Base-by-base conservation (phyloP, 805 yeast genomes). In the Grigorovia transvaalensis region DNA sequence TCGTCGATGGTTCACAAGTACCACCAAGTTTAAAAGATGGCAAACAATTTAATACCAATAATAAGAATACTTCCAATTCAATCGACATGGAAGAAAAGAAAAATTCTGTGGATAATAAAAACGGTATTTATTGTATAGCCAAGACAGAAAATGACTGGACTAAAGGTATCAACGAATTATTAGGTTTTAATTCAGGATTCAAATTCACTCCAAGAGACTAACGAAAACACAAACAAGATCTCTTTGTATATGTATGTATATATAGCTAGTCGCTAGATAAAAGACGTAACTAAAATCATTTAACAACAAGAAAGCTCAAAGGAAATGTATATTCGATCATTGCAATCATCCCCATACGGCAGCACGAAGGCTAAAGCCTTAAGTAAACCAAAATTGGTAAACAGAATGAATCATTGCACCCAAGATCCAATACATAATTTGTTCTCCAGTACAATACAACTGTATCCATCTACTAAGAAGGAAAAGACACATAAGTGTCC, bases 121-220 rank as follows among this genome's bases (percentile, higher is more conserved):
- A 75, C 13, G 96, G 96, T 0, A 81, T 90, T 15, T 89, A 93
- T 82, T 90, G 97, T 68, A 83, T 91, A 3, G 87, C 96, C 0
- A 77, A 81, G 54, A 76, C 84, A 8, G 88, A 83, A 55, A 84
- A 85, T 57, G 97, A 91, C 63, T 91, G 98, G 98, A 89, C 90
- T 1, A 78, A 78, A 53, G 96, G 95, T 38, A 81, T 91, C 51
- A 91, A 90, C 61, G 90, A 87, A 59, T 74, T 90, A 53, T 69
- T 90, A 45, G 96, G 97, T 1, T 90, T 90, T 74, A 90, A 90
- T 65, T 81, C 89, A 12, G 78, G 88, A 51, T 90, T 90, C 65
- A 82, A 84, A 59, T 75, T 76, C 52, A 68, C 67, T 2, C 12
- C 17, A 38, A 38, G 42, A 15, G 42, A 38, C 4, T 38, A 38